Conservation (phyloP, 192 early-diverging fungal genomes). For the Endogone sp. region DNA sequence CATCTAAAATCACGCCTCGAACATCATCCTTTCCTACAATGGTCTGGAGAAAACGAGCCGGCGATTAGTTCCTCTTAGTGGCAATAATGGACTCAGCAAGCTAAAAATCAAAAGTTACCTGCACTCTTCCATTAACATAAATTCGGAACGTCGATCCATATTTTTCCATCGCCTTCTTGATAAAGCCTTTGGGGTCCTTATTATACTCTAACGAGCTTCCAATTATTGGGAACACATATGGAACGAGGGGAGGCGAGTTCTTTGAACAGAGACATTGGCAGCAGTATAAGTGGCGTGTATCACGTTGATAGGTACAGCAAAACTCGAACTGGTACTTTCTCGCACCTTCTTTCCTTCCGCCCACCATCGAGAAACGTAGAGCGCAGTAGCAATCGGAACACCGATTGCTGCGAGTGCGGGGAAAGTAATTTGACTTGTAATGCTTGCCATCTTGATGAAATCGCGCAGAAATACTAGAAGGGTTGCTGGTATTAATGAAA, state of each 20-base stretch:
- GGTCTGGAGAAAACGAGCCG: not conserved
- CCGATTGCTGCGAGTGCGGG: no score
- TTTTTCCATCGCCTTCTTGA: not conserved
- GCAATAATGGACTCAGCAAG: not conserved
- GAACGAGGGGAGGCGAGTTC: slow-evolving; percentile 2
- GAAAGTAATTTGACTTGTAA: no score
- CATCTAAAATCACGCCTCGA: not conserved
- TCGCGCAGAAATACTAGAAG: no score
- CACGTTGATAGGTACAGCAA: no score
- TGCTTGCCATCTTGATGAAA: no score
- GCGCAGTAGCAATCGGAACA: no score
- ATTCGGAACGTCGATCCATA: slow-evolving; percentile 18
- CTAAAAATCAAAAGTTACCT: not conserved
- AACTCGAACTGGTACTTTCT: no score
- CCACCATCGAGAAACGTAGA: no score
- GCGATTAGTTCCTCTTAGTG: not conserved
- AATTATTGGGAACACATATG: slow-evolving; percentile 15
- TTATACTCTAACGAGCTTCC: slow-evolving; percentile 9
- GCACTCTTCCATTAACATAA: not conserved
- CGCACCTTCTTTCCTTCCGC: no score
- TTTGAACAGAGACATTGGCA: not conserved
- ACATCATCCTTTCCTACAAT: not conserved
- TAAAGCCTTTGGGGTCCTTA: slow-evolving; percentile 12
- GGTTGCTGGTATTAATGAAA: no score
- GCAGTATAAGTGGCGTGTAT: no score